Evolutionary conservation across 306 rosid genomes (phyloP).

Genomic region (Crataegus laevigata): DNA sequence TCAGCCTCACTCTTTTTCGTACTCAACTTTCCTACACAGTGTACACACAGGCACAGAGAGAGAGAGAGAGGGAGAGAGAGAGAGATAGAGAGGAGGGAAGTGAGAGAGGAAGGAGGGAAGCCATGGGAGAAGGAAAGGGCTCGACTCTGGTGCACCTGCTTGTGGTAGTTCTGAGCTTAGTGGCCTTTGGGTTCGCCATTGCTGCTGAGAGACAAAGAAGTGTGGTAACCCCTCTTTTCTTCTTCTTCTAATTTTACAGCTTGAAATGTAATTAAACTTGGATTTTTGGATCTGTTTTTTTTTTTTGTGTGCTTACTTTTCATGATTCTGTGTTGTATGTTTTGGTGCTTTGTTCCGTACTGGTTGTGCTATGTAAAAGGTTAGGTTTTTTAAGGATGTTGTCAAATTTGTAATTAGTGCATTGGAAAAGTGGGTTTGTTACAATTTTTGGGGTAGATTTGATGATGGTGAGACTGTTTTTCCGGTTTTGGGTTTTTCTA

Average conservation of each 20-base stretch:
- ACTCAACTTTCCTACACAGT: not conserved
- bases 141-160: conserved; percentile 75
- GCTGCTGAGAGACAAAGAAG: conserved; percentile 93
- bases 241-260: not conserved
- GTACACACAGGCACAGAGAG: no score
- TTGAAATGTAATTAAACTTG: not conserved
- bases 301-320: not conserved
- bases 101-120: not conserved
- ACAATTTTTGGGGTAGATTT: not conserved
- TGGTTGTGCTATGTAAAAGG: not conserved
- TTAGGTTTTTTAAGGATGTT: not conserved
- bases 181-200: conserved; percentile 94
- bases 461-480: not conserved
- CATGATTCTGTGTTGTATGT: not conserved
- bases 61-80: no score
- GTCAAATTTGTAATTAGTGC: not conserved
- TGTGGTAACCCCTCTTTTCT: conserved; percentile 36
- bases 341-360: not conserved
- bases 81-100: not conserved
- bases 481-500: not conserved
- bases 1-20: not conserved
- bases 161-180: conserved; percentile 57
- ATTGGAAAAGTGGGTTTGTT: not conserved
- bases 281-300: not conserved
- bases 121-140: conserved; percentile 81